Conservation (phyloP, 148 eudicot species). For the Tetragonia tetragonoides region DNA sequence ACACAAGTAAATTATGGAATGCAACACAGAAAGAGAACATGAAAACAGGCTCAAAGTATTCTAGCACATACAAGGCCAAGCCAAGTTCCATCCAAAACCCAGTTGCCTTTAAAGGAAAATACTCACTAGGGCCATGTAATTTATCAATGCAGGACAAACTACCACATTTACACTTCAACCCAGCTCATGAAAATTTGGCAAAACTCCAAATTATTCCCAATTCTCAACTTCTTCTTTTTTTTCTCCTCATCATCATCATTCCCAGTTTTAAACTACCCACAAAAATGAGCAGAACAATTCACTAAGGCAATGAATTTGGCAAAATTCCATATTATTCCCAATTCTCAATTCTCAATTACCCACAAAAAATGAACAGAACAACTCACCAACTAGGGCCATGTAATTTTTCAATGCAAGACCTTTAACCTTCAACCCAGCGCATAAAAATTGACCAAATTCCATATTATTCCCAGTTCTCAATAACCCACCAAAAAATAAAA, state of each 20-base stretch:
- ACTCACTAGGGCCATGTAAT: background rate
- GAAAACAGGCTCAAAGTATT: background rate
- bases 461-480: background rate
- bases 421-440: no score
- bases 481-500: background rate
- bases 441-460: no score
- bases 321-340: background rate
- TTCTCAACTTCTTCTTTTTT: background rate
- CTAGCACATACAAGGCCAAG: background rate
- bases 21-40: background rate
- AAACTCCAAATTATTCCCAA: background rate
- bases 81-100: background rate
- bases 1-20: background rate
- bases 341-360: background rate
- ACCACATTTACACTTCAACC: background rate
- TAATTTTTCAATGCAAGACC: no score
- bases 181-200: background rate
- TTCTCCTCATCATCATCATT: background rate
- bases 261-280: background rate
- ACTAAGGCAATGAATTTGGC: no score
- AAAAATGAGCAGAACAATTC: no score
- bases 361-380: background rate
- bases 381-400: no score
- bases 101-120: background rate
- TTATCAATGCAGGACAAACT: background rate